These are phyloP conservation scores for Globisporangium megalacanthum DNA, from an alignment of 352 stramenopile genomes.

Conservation along the genomic window DNA sequence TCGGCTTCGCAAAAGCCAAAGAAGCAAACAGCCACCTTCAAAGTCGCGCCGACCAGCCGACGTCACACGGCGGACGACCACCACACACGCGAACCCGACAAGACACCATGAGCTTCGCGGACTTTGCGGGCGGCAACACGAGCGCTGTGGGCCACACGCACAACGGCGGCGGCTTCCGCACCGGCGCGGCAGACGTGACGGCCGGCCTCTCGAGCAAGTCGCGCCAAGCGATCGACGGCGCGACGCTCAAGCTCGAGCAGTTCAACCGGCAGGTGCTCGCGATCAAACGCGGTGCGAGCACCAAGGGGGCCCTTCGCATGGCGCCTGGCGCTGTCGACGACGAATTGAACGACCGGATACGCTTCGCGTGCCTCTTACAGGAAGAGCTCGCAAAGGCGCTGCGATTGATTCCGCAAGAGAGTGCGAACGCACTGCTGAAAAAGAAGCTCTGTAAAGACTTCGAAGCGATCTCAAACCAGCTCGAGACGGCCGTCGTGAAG, in stretches of 20 bases:
- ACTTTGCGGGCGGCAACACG: slow-evolving; percentile 34
- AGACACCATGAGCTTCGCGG: slow-evolving; percentile 51
- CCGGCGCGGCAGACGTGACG: slow-evolving; percentile 4
- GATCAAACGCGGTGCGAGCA: slow-evolving; percentile 56
- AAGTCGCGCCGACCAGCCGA: no score
- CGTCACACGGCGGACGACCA: no score
- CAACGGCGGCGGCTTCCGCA: slow-evolving; percentile 10
- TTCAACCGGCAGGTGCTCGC: slow-evolving; percentile 79
- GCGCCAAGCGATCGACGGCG: slow-evolving; percentile 59
- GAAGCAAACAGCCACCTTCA: no score
- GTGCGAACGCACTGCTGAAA: slow-evolving; percentile 63
- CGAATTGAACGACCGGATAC: slow-evolving; percentile 79
- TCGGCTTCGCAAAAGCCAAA: no score
- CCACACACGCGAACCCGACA: no score
- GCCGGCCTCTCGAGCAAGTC: slow-evolving; percentile 21
- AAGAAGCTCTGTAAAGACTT: slow-evolving; percentile 83
- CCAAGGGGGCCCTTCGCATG: slow-evolving; percentile 2
- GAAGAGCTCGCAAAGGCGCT: slow-evolving; percentile 73
- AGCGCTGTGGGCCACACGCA: background rate
- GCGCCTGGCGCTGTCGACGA: slow-evolving; percentile 40
- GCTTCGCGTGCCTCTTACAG: slow-evolving; percentile 76
- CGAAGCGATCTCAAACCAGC: slow-evolving; percentile 62
- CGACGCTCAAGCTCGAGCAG: slow-evolving; percentile 75
- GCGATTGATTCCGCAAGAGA: slow-evolving; percentile 46
- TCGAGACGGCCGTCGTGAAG: slow-evolving; percentile 61